These are phyloP conservation scores for Croton setiger DNA, from an alignment of 441 rosid species.

Conservation along the genomic window DNA sequence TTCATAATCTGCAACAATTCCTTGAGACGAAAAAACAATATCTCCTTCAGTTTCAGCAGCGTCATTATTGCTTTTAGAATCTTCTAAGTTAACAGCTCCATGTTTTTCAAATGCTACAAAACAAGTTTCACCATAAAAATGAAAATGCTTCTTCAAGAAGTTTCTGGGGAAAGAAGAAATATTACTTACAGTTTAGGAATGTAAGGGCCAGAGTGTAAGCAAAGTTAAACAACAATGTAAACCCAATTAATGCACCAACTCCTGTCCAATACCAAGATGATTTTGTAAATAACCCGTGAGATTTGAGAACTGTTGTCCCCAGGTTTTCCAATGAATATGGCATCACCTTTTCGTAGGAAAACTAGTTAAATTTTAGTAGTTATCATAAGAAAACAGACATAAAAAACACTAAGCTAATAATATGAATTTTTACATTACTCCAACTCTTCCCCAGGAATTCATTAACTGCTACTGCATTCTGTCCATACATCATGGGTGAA, in stretches of 20 bases:
- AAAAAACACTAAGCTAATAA: neutral
- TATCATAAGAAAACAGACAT: neutral
- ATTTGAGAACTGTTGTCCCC: slow-evolving; percentile 45
- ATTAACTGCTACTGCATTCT: slow-evolving; percentile 61
- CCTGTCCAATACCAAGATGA: slow-evolving; percentile 74
- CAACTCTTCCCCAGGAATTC: slow-evolving; percentile 75
- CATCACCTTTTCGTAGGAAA: slow-evolving; percentile 24
- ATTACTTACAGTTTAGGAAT: slow-evolving; percentile 48
- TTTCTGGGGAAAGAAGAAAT: neutral
- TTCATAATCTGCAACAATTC: no score
- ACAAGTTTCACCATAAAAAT: neutral
- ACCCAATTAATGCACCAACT: slow-evolving; percentile 48
- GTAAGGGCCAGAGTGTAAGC: slow-evolving; percentile 40
- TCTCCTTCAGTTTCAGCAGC: neutral
- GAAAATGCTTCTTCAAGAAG: neutral
- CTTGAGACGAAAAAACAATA: neutral
- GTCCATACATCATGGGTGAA: slow-evolving; percentile 76
- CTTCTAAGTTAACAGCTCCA: neutral
- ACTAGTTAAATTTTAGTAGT: neutral
- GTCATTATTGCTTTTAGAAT: neutral
- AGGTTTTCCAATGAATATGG: slow-evolving; percentile 35
- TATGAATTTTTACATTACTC: slow-evolving; percentile 47
- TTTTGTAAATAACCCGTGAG: slow-evolving; percentile 47
- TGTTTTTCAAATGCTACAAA: slow-evolving; percentile 46
- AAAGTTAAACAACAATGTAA: slow-evolving; percentile 44